Base-by-base conservation (phyloP, 768 basidiomycete genomes). In the Russula brevipes region DNA sequence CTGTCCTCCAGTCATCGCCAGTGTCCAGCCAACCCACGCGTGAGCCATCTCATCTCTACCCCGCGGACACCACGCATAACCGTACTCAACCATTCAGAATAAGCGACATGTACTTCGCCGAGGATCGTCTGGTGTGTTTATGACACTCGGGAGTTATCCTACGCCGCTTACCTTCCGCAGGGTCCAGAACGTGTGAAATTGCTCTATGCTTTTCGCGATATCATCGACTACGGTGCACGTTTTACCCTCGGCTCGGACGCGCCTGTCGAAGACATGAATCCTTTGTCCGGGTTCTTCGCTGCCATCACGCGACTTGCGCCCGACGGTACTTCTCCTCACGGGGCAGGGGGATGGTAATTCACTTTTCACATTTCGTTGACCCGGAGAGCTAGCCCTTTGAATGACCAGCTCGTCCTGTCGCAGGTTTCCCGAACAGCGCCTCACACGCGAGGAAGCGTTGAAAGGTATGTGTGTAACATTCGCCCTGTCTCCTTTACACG, bases 91-190 rank as follows among this genome's bases (percentile, higher is more conserved):
- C 51, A 56, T 4, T 60, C 69, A 88, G 87, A 57, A 87, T 82
- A 65, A 89, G 87, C 66, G 91, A 92, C 69, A 95, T 96, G 93
- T 87, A 86, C 81, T 96, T 89, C 72, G 93, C 90, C 7, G 83
- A 94, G 73, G 82, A 85, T 30, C 86, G 92, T 57, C 73, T 96
- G 68, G 91, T 91, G 67, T 69, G 82, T 62, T 33, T 35, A 24
- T 24, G 19, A 46, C 16, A n/a, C 44, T 38, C 33, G 11, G 46
- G 24, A n/a, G 17, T 24, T 46, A 61, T 8, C 52, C 54, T 46
- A 60, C 31, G 17, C 44, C 56, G 35, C 56, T 65, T 63, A 60
- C 41, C 47, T 30, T 54, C 52, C 58, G 41, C 67, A 87, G 90
- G 93, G 94, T 6, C 82, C 87, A 16, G 87, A 93, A 66, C 83